Percentiles rank a stretch among this genome's conserved stretches.
Evolutionary conservation across 2,329 filamentous ascomycete genomes (phyloP).

Genomic region (Fusarium globosum): DNA sequence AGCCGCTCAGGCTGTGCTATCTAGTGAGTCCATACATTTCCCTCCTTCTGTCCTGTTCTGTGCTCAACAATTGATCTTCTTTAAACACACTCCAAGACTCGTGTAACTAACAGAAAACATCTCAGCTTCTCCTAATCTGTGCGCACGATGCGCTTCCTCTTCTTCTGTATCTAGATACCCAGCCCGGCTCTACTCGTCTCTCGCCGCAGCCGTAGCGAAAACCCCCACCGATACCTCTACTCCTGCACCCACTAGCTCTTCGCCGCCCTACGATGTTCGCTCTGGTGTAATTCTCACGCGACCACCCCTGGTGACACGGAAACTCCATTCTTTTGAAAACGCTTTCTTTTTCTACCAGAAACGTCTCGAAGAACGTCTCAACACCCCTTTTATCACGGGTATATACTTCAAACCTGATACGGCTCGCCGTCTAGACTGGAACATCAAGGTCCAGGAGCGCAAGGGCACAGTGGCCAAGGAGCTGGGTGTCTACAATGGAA

Average conservation of each 20-base stretch:
- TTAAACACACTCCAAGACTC: background rate
- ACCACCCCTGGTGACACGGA: constrained; percentile 85
- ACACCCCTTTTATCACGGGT: constrained; percentile 85
- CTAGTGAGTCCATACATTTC: constrained; percentile 55
- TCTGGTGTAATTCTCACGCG: constrained; percentile 86
- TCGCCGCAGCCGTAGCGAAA: constrained; percentile 40
- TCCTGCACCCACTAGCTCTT: constrained; percentile 32
- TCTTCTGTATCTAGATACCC: constrained; percentile 42
- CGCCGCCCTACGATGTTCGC: constrained; percentile 60
- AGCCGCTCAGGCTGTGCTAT: constrained; percentile 60
- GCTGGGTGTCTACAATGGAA: constrained; percentile 83
- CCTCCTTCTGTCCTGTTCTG: background rate
- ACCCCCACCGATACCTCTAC: constrained; percentile 31
- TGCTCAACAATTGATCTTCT: background rate
- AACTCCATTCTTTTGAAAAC: constrained; percentile 88
- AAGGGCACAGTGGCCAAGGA: constrained; percentile 81
- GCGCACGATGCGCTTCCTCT: constrained; percentile 53
- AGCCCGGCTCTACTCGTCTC: constrained; percentile 52
- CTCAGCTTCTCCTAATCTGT: constrained; percentile 48
- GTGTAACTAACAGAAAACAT: constrained; percentile 18
- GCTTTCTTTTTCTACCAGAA: constrained; percentile 98
- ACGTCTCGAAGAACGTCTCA: constrained; percentile 91
- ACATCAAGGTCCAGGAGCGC: constrained; percentile 82
- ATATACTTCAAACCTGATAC: constrained; percentile 97
- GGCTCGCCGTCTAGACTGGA: constrained; percentile 87